Conservation (phyloP, 495 filamentous ascomycete genomes). For the Pyrenopolyporus hunteri region DNA sequence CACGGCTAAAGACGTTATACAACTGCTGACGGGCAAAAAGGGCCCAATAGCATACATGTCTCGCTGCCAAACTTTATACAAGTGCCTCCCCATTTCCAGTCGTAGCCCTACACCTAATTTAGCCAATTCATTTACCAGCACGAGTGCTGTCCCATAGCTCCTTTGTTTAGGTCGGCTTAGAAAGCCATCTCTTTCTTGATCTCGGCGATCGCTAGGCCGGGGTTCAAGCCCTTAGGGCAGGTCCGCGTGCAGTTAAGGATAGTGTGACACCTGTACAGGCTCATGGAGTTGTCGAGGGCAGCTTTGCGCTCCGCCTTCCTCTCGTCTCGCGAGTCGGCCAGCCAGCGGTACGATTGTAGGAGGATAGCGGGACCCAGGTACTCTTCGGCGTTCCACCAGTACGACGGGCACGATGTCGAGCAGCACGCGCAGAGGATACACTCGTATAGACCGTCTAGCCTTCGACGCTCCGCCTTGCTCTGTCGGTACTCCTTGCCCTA, state of each 20-base stretch:
- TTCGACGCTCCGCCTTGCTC: slow-evolving; percentile 85
- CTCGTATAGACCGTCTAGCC: slow-evolving; percentile 98
- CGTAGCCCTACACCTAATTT: background rate
- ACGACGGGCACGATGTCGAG: slow-evolving; percentile 95
- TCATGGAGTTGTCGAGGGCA: slow-evolving; percentile 96
- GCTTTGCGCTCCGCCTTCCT: slow-evolving; percentile 82
- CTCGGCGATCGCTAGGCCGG: slow-evolving; percentile 90
- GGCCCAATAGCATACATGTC: slow-evolving; percentile 28
- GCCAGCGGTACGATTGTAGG: slow-evolving; percentile 95
- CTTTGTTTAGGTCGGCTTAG: slow-evolving; percentile 37
- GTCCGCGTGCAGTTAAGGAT: slow-evolving; percentile 97
- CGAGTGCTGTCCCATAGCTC: background rate
- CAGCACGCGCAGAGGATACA: slow-evolving; percentile 99
- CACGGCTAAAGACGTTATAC: slow-evolving; percentile 30
- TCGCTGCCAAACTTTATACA: slow-evolving; percentile 40
- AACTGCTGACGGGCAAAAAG: slow-evolving; percentile 15
- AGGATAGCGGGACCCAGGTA: slow-evolving; percentile 97
- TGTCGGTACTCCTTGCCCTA: slow-evolving; percentile 92
- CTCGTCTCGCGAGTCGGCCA: slow-evolving; percentile 92
- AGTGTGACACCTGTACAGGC: slow-evolving; percentile 96
- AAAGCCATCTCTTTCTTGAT: slow-evolving; percentile 98
- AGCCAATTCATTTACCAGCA: background rate
- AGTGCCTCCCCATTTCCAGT: slow-evolving; percentile 10
- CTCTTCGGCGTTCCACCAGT: slow-evolving; percentile 99
- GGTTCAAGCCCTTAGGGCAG: slow-evolving; percentile 98